Evolutionary conservation across 495 filamentous ascomycete genomes (phyloP).

Genomic region (Penicillium simplicissimum): DNA sequence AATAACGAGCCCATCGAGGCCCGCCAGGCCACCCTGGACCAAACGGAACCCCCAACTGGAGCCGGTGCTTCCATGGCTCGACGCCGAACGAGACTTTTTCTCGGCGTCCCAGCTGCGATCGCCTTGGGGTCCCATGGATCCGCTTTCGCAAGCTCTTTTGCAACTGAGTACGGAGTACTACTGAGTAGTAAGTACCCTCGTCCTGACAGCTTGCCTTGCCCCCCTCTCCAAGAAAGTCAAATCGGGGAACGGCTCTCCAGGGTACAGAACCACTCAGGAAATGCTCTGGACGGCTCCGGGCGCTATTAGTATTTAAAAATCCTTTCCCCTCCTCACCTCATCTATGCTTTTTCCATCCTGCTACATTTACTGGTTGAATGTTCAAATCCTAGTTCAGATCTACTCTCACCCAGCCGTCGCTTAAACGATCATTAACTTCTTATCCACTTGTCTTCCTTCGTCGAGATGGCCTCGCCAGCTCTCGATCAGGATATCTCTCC

Average conservation of each 20-base stretch:
- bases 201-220: constrained; percentile 20
- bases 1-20: background rate
- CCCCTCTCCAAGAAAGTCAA: constrained; percentile 7
- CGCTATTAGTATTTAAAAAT: constrained; percentile 7
- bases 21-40: background rate
- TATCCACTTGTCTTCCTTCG: constrained; percentile 3
- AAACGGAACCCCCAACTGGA: background rate
- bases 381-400: background rate
- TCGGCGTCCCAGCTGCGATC: constrained; percentile 29
- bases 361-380: background rate
- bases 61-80: constrained; percentile 23
- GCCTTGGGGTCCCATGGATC: constrained; percentile 25
- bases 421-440: background rate
- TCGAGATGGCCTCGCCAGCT: constrained; percentile 29
- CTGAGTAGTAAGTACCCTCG: too few species aligned
- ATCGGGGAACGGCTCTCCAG: constrained; percentile 7
- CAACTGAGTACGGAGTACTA: background rate
- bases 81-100: constrained; percentile 21
- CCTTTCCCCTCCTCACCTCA: constrained; percentile 1
- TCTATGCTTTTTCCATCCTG: background rate
- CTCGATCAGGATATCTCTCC: constrained; percentile 40
- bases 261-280: background rate
- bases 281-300: background rate
- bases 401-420: background rate
- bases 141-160: constrained; percentile 14